Evolutionary conservation across 257 asterid genomes (phyloP).

Genomic region (Fraxinus excelsior): DNA sequence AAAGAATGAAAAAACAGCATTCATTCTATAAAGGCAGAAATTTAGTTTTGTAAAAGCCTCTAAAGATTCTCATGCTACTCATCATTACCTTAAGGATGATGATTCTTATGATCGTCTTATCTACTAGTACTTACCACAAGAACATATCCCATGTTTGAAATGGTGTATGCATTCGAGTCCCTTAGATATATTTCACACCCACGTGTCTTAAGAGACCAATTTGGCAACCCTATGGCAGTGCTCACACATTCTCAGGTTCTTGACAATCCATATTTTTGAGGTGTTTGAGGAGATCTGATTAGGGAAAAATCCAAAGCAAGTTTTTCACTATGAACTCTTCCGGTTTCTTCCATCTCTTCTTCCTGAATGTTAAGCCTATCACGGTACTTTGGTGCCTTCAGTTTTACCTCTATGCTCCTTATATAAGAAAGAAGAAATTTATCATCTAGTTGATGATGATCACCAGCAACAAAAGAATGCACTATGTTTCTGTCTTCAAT

Average conservation of each 20-base stretch:
- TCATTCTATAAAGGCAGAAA: neutral
- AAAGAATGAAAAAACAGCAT: neutral
- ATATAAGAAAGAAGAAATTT: constrained; percentile 34
- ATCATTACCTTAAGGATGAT: constrained; percentile 9
- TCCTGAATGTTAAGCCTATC: constrained; percentile 46
- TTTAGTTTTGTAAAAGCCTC: constrained; percentile 15
- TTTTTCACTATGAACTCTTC: constrained; percentile 64
- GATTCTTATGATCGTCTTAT: neutral
- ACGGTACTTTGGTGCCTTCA: constrained; percentile 34
- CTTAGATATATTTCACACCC: constrained; percentile 53
- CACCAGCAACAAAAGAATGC: constrained; percentile 47
- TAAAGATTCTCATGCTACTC: neutral
- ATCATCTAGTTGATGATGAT: constrained; percentile 32
- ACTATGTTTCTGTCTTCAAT: constrained; percentile 52
- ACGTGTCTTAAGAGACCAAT: constrained; percentile 40
- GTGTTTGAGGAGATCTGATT: constrained; percentile 36
- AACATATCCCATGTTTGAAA: constrained; percentile 69
- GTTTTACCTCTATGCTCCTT: constrained; percentile 32
- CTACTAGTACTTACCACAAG: constrained; percentile 85
- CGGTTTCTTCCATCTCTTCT: constrained; percentile 52
- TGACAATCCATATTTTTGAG: constrained; percentile 51
- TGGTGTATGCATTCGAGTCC: constrained; percentile 80
- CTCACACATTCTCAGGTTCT: constrained; percentile 69
- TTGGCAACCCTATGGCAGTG: constrained; percentile 68
- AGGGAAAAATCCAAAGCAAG: constrained; percentile 67